Evolutionary conservation across 1,284 basidiomycete species (phyloP), one percentile per base, ranked within the genome.

Genomic region (Ceratobasidium sp.): DNA sequence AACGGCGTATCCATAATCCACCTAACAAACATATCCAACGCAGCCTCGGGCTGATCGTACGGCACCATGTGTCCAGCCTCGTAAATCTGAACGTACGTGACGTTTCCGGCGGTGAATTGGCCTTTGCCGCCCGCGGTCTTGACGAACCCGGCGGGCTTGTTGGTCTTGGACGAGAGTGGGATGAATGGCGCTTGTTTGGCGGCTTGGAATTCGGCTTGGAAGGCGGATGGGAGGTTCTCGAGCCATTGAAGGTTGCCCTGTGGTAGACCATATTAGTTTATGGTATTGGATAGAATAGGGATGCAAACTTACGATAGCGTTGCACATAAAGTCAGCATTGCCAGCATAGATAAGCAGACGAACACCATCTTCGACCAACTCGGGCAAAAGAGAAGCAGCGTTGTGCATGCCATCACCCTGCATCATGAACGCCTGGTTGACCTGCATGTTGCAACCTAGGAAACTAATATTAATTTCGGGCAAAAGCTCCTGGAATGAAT

Each of bases 261-360:
- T 40, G 48, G 44, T 15, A 10, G 69, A n/a, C n/a, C n/a, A 38
- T 44, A 26, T 44, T 42, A 46, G 46, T 54, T n/a, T n/a, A n/a
- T n/a, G n/a, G n/a, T n/a, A 57, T 46, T 66, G 50, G 26, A n/a
- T 5, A n/a, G 66, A 5, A n/a, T 26, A 20, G 28, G 23, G 61
- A 59, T 50, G 5, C 76, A 68, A 38, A 46, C 78, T 77, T 81
- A 91, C 92, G 26, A 93, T 89, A 80, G 87, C 93, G 84, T 94
- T 94, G 86, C 93, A 94, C 90, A 93, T 92, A 86, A 93, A 91
- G 84, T 96, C 96, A 48, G 93, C 91, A 82, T 94, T 92, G 28
- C 94, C 95, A 76, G 94, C 93, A 82, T 96, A 96, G 50, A 96
- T 91, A 54, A 96, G 85, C 50, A 97, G 85, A 77, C 94, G 87